These are phyloP conservation scores for Pythium dissimile DNA, from an alignment of 352 stramenopile genomes.

Conservation along the genomic window DNA sequence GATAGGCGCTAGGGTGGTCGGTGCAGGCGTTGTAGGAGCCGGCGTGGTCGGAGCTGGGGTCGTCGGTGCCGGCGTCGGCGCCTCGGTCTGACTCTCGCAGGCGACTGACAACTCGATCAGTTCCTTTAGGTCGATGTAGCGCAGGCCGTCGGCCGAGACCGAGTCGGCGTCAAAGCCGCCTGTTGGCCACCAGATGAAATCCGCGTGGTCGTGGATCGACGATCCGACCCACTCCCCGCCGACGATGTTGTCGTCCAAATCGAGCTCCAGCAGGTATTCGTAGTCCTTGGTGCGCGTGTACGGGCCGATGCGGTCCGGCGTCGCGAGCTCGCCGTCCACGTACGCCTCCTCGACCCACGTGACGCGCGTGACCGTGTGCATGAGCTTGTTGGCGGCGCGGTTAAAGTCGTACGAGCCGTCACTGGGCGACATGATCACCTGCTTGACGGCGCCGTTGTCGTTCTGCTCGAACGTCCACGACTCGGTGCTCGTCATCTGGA, in stretches of 20 bases:
- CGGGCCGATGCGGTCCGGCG: constrained; percentile 38
- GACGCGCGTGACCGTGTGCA: constrained; percentile 49
- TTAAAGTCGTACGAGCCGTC: constrained; percentile 55
- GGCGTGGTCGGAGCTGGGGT: neutral
- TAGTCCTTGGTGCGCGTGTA: constrained; percentile 59
- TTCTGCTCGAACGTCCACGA: constrained; percentile 9
- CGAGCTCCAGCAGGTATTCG: constrained; percentile 63
- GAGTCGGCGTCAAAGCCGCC: neutral
- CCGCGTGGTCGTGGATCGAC: constrained; percentile 55
- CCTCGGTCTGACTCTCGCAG: neutral
- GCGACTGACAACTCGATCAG: constrained; percentile 1
- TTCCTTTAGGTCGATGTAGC: constrained; percentile 10
- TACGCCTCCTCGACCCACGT: constrained; percentile 55
- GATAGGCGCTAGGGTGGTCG: neutral
- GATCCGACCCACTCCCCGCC: constrained; percentile 62
- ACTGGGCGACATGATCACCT: neutral
- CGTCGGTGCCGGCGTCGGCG: neutral
- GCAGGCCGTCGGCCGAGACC: constrained; percentile 1
- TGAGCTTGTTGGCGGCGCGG: constrained; percentile 44
- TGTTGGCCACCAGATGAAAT: constrained; percentile 63
- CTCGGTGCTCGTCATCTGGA: neutral
- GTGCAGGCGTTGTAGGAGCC: neutral
- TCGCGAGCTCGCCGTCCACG: constrained; percentile 45
- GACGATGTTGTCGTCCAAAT: constrained; percentile 52
- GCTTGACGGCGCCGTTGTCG: constrained; percentile 1